Conservation (phyloP, 1,284 basidiomycete genomes). For the Cystobasidiaceae sp. region DNA sequence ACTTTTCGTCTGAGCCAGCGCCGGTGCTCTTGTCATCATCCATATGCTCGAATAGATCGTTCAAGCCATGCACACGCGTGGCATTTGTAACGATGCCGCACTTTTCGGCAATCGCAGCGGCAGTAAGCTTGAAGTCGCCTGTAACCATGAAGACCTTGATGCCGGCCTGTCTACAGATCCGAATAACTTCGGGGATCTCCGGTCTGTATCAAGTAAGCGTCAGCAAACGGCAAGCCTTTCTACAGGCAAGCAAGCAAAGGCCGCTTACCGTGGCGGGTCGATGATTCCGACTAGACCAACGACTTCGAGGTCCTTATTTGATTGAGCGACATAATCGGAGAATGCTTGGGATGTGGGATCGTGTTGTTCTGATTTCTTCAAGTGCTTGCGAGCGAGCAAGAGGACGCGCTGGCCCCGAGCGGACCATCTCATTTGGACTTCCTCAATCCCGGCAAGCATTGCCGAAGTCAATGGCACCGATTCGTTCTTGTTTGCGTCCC, state of each 20-base stretch:
- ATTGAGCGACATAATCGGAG: constrained; percentile 35
- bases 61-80: constrained; percentile 50
- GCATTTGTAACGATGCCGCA: constrained; percentile 58
- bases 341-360: constrained; percentile 46
- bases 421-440: constrained; percentile 55
- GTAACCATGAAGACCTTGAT: constrained; percentile 67
- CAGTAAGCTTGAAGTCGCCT: constrained; percentile 56
- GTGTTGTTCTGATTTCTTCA: constrained; percentile 46
- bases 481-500: constrained; percentile 45
- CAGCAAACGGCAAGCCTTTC: no score
- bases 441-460: constrained; percentile 44
- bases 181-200: constrained; percentile 57
- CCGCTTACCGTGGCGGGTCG: constrained; percentile 62
- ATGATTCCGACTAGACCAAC: constrained; percentile 62
- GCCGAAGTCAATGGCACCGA: constrained; percentile 47
- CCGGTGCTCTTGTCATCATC: constrained; percentile 18
- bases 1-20: neutral
- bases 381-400: constrained; percentile 48
- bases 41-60: constrained; percentile 46
- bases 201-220: no score
- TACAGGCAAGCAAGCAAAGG: no score
- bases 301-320: constrained; percentile 53
- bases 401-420: constrained; percentile 60
- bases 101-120: constrained; percentile 59
- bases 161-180: constrained; percentile 50